Evolutionary conservation across 495 filamentous ascomycete species (phyloP), one percentile per base, ranked within the genome.

Genomic region (Aspergillus egyptiacus): DNA sequence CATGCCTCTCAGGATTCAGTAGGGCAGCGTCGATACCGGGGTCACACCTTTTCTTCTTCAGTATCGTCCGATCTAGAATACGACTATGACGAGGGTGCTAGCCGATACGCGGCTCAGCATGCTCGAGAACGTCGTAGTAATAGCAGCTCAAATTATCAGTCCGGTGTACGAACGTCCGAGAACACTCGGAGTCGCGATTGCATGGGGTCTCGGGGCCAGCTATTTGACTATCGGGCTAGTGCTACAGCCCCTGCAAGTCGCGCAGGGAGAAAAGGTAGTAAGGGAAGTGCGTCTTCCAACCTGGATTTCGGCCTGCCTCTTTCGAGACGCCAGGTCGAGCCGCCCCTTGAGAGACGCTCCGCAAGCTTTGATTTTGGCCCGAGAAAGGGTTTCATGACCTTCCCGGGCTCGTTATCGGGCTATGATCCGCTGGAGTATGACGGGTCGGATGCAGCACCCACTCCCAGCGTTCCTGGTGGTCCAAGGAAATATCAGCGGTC

Each of bases 391-490:
- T 68, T 62, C 30, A 46, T 61, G 10, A 59, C 61, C 2, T 68
- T 67, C 35, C 23, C 60, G 5, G 60, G 65, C 7, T 14, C 53
- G 9, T 27, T 42, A 27, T 19, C 46, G 3, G 58, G 56, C 6
- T 56, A 67, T 46, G 64, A 65, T 31, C 45, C 59, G n/a, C 42
- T 58, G 11, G 24, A 59, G 8, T 76, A 78, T 45, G 64, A 82
- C 55, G 74, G 80, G 46, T 79, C 84, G 62, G 89, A 95, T 57
- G 87, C 91, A 48, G 93, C 93, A 23, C 91, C 91, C 10, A 90
- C 84, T 17, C 93, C 93, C 18, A 93, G 82, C 32, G 71, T 98
- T 39, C 90, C 89, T 15, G 84, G 74, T 34, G 91, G 91, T 10
- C 89, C 91, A 42, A 77, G 87, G 19, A 69, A 69, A 42, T 45